A percentile compares a stretch with the other conserved stretches of the same genome.
Evolutionary conservation across 2,329 filamentous ascomycete species (phyloP).

Genomic region (Rhexocercosporidium sp.): DNA sequence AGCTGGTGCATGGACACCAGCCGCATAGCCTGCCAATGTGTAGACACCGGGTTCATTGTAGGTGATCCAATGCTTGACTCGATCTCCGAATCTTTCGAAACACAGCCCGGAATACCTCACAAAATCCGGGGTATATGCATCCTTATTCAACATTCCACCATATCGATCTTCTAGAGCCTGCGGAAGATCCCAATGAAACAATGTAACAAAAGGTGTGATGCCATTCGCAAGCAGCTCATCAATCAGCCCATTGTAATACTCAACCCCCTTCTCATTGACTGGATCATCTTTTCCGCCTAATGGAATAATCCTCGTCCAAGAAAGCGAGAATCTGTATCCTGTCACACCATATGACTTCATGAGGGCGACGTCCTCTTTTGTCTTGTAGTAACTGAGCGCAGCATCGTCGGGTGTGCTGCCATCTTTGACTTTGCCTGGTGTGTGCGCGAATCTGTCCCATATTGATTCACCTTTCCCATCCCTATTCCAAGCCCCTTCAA

Average conservation of each 20-base stretch:
- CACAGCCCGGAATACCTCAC: conserved; percentile 77
- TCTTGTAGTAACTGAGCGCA: conserved; percentile 85
- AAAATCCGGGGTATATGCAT: conserved; percentile 82
- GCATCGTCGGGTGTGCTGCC: conserved; percentile 74
- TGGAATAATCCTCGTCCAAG: conserved; percentile 83
- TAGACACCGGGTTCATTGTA: conserved; percentile 90
- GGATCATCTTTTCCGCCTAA: conserved; percentile 80
- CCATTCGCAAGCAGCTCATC: conserved; percentile 77
- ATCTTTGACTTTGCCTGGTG: conserved; percentile 80
- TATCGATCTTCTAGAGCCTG: conserved; percentile 81
- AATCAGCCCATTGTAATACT: conserved; percentile 78
- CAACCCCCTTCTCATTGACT: conserved; percentile 76
- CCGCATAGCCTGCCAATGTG: conserved; percentile 78
- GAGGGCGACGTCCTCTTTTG: conserved; percentile 74
- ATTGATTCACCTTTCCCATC: conserved; percentile 82
- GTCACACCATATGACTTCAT: conserved; percentile 74
- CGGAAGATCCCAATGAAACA: conserved; percentile 87
- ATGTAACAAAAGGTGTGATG: conserved; percentile 79
- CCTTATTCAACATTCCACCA: conserved; percentile 76
- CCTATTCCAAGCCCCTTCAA: conserved; percentile 74
- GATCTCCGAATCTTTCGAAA: conserved; percentile 70
- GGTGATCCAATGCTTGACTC: conserved; percentile 86
- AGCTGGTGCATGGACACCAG: conserved; percentile 80
- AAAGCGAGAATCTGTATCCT: conserved; percentile 82
- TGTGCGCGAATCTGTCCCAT: conserved; percentile 84